Evolutionary conservation across 306 rosid species (phyloP).

Genomic region (Vigna hirtella): DNA sequence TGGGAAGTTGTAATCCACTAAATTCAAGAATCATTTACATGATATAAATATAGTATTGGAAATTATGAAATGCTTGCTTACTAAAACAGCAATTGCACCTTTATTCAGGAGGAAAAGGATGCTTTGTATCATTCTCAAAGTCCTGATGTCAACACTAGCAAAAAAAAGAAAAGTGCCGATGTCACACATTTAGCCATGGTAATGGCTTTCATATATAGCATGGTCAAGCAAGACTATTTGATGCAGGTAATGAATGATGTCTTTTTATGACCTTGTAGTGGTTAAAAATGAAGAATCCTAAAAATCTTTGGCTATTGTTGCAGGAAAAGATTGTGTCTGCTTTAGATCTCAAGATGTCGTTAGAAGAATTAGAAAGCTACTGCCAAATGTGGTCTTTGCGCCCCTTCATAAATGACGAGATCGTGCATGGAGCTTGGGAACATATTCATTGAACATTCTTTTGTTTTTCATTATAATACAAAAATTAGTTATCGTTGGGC

Average conservation of each 20-base stretch:
- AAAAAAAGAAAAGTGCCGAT: constrained; percentile 41
- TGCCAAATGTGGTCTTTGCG: constrained; percentile 83
- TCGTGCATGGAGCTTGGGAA: constrained; percentile 69
- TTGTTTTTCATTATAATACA: constrained; percentile 10
- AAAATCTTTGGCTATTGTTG: constrained; percentile 25
- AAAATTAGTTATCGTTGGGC: constrained; percentile 27
- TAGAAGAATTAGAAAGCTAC: constrained; percentile 76
- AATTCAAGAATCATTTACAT: constrained; percentile 36
- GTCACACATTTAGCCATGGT: constrained; percentile 53
- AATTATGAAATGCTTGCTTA: constrained; percentile 17
- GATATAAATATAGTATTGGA: not conserved
- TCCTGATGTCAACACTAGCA: constrained; percentile 38
- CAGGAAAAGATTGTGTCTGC: constrained; percentile 79
- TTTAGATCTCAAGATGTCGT: constrained; percentile 57
- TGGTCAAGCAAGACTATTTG: constrained; percentile 70
- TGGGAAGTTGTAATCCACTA: constrained; percentile 17
- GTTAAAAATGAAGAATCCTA: constrained; percentile 21
- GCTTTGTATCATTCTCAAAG: constrained; percentile 44
- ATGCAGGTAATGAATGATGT: constrained; percentile 71
- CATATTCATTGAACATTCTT: constrained; percentile 50
- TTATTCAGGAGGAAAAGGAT: constrained; percentile 53
- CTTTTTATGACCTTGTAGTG: not conserved
- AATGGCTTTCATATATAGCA: constrained; percentile 67
- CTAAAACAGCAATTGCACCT: constrained; percentile 11
- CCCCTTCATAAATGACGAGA: constrained; percentile 56